A percentile compares a stretch with the other conserved stretches of the same genome.
Evolutionary conservation across 768 basidiomycete genomes (phyloP).

Genomic region (Hericium rajendrae): DNA sequence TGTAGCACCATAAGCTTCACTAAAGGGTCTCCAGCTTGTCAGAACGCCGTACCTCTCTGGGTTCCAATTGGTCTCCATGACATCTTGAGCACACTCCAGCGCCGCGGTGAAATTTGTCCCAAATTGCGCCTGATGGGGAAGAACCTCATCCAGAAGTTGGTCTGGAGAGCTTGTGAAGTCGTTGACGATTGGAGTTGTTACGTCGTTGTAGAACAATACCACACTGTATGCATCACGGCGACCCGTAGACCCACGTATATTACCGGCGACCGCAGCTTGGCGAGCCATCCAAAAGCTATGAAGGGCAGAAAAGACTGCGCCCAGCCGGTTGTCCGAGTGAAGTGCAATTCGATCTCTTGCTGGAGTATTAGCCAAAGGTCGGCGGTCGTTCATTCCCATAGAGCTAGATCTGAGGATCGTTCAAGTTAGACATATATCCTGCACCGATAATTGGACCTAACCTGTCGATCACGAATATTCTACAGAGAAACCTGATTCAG

Average conservation of each 20-base stretch:
- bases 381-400: constrained; percentile 32
- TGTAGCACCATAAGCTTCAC: constrained; percentile 10
- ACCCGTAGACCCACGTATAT: constrained; percentile 8
- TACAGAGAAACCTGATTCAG: constrained; percentile 9
- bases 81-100: constrained; percentile 22
- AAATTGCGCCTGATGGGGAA: constrained; percentile 22
- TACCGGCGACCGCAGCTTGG: constrained; percentile 24
- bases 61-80: constrained; percentile 41
- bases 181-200: constrained; percentile 25
- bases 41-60: constrained; percentile 28
- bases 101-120: constrained; percentile 39
- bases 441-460: constrained; percentile 3
- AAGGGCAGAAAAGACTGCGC: constrained; percentile 48
- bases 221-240: constrained; percentile 51
- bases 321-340: constrained; percentile 37
- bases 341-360: constrained; percentile 26
- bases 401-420: constrained; percentile 36
- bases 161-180: constrained; percentile 38
- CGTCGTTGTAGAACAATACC: constrained; percentile 30
- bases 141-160: constrained; percentile 30
- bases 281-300: constrained; percentile 49
- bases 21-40: not conserved
- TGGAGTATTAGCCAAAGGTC: constrained; percentile 35
- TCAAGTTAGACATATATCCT: not conserved
- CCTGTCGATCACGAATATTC: constrained; percentile 51